Conservation (phyloP, 306 rosid species). For the Biancaea sappan region DNA sequence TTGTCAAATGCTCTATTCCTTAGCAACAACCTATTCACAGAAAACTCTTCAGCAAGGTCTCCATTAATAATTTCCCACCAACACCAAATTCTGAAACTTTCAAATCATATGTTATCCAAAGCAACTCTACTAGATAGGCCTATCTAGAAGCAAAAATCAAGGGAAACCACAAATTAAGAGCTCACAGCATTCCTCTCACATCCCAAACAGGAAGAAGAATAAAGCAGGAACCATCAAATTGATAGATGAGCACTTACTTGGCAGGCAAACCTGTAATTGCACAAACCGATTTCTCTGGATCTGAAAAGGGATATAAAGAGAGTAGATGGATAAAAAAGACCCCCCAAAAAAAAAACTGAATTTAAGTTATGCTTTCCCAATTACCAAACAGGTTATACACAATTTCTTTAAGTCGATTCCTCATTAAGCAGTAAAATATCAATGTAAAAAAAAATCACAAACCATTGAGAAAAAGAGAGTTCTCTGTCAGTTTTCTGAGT, state of each 20-base stretch:
- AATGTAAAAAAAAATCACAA: background rate
- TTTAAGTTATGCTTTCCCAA: conserved; percentile 4
- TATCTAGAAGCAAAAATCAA: conserved; percentile 7
- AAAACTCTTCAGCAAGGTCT: conserved; percentile 14
- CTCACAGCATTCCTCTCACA: conserved; percentile 17
- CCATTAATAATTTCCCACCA: conserved; percentile 4
- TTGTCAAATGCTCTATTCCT: conserved; percentile 8
- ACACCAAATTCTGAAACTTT: conserved; percentile 27
- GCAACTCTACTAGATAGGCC: background rate
- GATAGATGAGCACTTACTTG: conserved; percentile 63
- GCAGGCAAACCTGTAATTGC: conserved; percentile 92
- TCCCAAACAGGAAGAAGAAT: conserved; percentile 18
- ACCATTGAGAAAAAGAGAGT: conserved; percentile 8
- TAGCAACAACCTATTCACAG: background rate
- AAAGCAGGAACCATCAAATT: conserved; percentile 26
- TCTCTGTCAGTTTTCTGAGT: background rate
- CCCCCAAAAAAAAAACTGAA: conserved; percentile 1
- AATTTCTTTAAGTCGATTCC: background rate
- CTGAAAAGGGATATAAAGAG: conserved; percentile 49
- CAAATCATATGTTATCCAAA: conserved; percentile 19
- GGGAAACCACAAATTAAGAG: background rate
- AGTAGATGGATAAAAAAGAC: conserved; percentile 18
- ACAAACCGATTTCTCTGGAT: conserved; percentile 84
- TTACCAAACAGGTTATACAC: conserved; percentile 21
- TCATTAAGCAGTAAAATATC: conserved; percentile 11